These are phyloP conservation scores for Astraeus odoratus DNA, from an alignment of 768 basidiomycete genomes.

Conservation along the genomic window DNA sequence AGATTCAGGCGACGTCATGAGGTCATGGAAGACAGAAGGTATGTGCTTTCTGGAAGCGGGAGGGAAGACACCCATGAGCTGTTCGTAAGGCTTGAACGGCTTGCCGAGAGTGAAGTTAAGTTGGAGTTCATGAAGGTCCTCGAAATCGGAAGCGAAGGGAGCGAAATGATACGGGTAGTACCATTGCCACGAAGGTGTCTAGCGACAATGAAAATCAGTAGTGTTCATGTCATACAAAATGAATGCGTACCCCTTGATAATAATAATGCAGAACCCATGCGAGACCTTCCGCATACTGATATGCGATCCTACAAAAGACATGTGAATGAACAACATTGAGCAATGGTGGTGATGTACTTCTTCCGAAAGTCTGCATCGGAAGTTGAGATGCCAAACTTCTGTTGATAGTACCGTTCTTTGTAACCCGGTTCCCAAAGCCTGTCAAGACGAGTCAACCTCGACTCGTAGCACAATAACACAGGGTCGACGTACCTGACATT, in stretches of 20 bases:
- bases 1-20: constrained; percentile 84
- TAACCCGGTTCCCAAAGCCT: constrained; percentile 98
- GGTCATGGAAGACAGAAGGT: constrained; percentile 72
- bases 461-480: not conserved
- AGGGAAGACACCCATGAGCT: constrained; percentile 97
- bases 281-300: constrained; percentile 87
- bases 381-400: constrained; percentile 79
- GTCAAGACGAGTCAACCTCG: constrained; percentile 6
- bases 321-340: constrained; percentile 4
- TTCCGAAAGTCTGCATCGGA: constrained; percentile 68
- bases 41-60: constrained; percentile 83
- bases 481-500: constrained; percentile 68
- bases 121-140: constrained; percentile 68
- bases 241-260: constrained; percentile 82
- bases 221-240: not conserved
- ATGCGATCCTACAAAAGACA: constrained; percentile 52
- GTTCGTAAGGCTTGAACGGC: constrained; percentile 96
- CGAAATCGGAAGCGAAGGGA: constrained; percentile 94
- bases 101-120: constrained; percentile 73
- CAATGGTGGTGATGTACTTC: constrained; percentile 41
- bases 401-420: constrained; percentile 87
- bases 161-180: constrained; percentile 99
- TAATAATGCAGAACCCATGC: constrained; percentile 97
- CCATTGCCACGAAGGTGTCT: constrained; percentile 98
- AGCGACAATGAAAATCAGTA: constrained; percentile 11